A percentile compares a stretch with the other conserved stretches of the same genome.
These are phyloP conservation scores for Infundibulicybe gibba DNA, from an alignment of 768 basidiomycete genomes.

Conservation along the genomic window DNA sequence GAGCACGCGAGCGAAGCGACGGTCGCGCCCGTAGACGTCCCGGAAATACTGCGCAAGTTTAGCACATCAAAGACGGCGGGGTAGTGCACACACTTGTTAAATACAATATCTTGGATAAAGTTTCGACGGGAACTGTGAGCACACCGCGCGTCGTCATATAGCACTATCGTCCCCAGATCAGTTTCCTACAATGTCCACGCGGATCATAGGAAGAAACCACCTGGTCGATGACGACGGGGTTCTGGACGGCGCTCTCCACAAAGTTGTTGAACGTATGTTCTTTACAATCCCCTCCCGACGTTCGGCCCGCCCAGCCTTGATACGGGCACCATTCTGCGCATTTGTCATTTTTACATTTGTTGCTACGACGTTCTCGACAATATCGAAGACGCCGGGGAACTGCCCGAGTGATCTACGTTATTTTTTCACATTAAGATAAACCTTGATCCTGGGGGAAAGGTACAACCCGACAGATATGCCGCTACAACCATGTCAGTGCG, in stretches of 20 bases:
- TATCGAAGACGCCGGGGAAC: conserved; percentile 49
- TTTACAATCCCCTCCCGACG: conserved; percentile 57
- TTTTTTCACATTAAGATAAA: background rate
- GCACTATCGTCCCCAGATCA: conserved; percentile 26
- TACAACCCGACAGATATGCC: conserved; percentile 50
- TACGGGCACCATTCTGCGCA: conserved; percentile 63
- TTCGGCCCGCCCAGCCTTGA: conserved; percentile 67
- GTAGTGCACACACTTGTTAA: conserved; percentile 35
- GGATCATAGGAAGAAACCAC: conserved; percentile 20
- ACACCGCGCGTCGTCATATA: conserved; percentile 44
- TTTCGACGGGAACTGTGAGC: conserved; percentile 55
- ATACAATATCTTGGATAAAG: conserved; percentile 56
- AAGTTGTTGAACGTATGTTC: conserved; percentile 55
- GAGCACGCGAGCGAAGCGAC: conserved; percentile 58
- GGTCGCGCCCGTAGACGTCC: conserved; percentile 48
- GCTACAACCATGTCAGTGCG: conserved; percentile 18
- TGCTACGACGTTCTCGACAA: conserved; percentile 57
- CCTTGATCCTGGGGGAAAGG: background rate
- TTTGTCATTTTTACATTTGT: conserved; percentile 52
- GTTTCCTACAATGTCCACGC: background rate
- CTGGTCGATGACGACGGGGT: conserved; percentile 59
- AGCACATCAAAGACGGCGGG: background rate
- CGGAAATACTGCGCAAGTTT: conserved; percentile 42
- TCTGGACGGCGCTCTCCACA: conserved; percentile 49
- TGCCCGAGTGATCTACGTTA: conserved; percentile 51